phyloP scores from a whole-genome alignment of 73 alveolate genomes.

The Symbiodinium pilosum region DNA sequence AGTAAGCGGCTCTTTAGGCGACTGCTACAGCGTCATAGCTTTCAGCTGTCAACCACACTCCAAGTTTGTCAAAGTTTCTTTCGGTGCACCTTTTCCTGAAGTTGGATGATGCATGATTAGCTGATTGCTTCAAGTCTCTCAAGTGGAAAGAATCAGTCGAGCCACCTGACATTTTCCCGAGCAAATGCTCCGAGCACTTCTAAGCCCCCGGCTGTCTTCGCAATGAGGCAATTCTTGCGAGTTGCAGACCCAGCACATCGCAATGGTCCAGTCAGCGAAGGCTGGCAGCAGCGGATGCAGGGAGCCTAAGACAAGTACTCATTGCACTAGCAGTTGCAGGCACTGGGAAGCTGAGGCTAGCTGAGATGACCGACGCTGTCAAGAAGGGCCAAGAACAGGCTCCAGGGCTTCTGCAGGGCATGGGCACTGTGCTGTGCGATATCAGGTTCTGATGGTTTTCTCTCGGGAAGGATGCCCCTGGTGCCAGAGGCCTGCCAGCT shows the following conservation, averaged over 20 bases:
- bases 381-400: constrained; percentile 68
- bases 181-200: too few species aligned
- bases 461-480: constrained; percentile 80
- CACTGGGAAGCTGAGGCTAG: background rate
- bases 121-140: too few species aligned
- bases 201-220: too few species aligned
- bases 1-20: too few species aligned
- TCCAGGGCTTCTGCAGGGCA: too few species aligned
- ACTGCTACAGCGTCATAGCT: too few species aligned
- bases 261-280: constrained; percentile 25
- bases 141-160: background rate
- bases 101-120: too few species aligned
- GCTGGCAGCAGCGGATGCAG: constrained; percentile 45
- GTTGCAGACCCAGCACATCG: constrained; percentile 50
- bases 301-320: background rate
- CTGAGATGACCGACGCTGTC: constrained; percentile 56
- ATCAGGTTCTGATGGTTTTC: constrained; percentile 68
- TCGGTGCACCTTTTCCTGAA: too few species aligned
- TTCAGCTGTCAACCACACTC: too few species aligned
- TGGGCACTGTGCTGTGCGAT: background rate
- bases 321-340: background rate
- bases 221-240: constrained; percentile 31
- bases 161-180: background rate
- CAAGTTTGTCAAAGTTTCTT: too few species aligned
- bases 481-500: constrained; percentile 74